These are phyloP conservation scores for Sporothrix curviconia DNA, from an alignment of 2,329 filamentous ascomycete species.

Conservation along the genomic window DNA sequence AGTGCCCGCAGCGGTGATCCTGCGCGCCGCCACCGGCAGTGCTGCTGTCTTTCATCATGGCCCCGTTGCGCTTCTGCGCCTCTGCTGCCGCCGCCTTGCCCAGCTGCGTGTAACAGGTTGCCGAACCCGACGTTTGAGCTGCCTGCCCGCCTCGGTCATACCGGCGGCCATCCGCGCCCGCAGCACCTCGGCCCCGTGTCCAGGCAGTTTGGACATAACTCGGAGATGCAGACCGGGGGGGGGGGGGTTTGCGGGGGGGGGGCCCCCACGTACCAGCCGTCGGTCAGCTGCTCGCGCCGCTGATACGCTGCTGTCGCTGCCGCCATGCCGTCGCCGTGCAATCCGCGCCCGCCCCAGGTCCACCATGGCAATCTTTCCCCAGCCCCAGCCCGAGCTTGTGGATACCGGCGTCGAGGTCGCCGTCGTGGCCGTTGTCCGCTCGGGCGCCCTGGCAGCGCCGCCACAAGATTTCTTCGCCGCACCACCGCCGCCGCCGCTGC, in stretches of 20 bases:
- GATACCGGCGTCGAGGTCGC: neutral
- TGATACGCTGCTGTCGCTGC: constrained; percentile 80
- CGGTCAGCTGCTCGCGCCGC: constrained; percentile 71
- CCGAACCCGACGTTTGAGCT: constrained; percentile 69
- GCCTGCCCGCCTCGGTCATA: constrained; percentile 57
- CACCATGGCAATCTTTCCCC: constrained; percentile 79
- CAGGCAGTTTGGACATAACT: constrained; percentile 88
- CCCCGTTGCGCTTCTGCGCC: too few species aligned
- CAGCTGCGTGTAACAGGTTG: constrained; percentile 81
- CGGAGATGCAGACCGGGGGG: too few species aligned
- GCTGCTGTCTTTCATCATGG: too few species aligned
- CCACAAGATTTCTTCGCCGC: constrained; percentile 14
- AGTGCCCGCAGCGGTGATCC: constrained; percentile 36
- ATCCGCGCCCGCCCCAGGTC: constrained; percentile 72
- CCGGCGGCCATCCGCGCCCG: constrained; percentile 64
- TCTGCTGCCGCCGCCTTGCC: constrained; percentile 49
- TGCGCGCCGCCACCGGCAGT: constrained; percentile 35
- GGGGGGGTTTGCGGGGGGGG: too few species aligned
- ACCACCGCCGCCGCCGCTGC: constrained; percentile 24
- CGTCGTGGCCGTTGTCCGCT: constrained; percentile 16
- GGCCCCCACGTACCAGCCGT: constrained; percentile 76
- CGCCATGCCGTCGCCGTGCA: constrained; percentile 58
- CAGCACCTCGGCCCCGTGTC: constrained; percentile 76
- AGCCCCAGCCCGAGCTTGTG: constrained; percentile 56
- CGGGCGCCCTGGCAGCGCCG: neutral